A percentile compares a stretch with the other conserved stretches of the same genome.
These are phyloP conservation scores for Lumnitzera littorea DNA, from an alignment of 345 rosid species.

Conservation along the genomic window DNA sequence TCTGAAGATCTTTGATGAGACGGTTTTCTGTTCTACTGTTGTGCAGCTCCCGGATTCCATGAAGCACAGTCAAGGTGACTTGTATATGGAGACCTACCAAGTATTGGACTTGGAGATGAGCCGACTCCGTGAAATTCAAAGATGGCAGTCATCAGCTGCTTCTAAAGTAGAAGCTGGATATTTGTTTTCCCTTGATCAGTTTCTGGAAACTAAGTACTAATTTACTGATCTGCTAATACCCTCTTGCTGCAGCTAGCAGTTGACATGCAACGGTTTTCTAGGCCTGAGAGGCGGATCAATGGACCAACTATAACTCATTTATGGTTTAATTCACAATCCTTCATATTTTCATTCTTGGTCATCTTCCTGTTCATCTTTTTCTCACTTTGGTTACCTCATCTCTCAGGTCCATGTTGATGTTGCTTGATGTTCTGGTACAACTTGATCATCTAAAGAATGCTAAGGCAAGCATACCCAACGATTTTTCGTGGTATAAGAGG, in stretches of 20 bases:
- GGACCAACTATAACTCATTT: slow-evolving; percentile 96
- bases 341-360: slow-evolving; percentile 4
- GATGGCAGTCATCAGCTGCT: slow-evolving; percentile 94
- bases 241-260: slow-evolving; percentile 79
- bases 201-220: background rate
- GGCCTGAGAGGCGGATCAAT: slow-evolving; percentile 94
- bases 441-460: slow-evolving; percentile 99
- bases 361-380: background rate
- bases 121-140: slow-evolving; percentile 90
- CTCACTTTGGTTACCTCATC: slow-evolving; percentile 9
- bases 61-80: slow-evolving; percentile 98
- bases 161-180: slow-evolving; percentile 51
- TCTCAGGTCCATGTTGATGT: slow-evolving; percentile 87
- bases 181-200: slow-evolving; percentile 4
- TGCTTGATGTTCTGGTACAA: slow-evolving; percentile 94
- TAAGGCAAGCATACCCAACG: slow-evolving; percentile 98
- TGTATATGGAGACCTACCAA: slow-evolving; percentile 95
- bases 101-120: slow-evolving; percentile 99
- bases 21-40: slow-evolving; percentile 4
- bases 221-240: background rate
- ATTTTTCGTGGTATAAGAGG: slow-evolving; percentile 99
- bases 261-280: slow-evolving; percentile 98
- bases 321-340: slow-evolving; percentile 37
- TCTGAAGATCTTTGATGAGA: background rate
- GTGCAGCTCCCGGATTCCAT: slow-evolving; percentile 95